phyloP scores from a whole-genome alignment of 73 alveolate genomes.

The Tetrahymena borealis region DNA sequence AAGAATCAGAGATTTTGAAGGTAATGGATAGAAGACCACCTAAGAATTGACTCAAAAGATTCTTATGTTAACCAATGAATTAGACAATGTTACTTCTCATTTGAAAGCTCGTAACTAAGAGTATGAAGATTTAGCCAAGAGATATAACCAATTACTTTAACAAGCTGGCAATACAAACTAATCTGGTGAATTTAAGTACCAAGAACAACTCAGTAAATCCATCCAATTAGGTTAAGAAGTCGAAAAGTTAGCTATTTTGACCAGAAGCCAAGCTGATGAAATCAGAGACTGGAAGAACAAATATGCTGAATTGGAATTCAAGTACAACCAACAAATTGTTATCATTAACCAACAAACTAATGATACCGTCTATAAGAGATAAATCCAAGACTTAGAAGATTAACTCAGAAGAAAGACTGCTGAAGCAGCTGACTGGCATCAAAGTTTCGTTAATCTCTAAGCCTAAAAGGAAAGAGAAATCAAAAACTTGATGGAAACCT shows the following conservation, averaged over 20 bases:
- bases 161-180: background rate
- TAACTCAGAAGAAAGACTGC: background rate
- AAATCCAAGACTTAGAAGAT: background rate
- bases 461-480: background rate
- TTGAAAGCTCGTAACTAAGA: conserved; percentile 1
- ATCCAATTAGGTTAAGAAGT: background rate
- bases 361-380: background rate
- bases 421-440: background rate
- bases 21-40: background rate
- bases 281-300: background rate
- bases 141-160: background rate
- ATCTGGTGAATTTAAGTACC: background rate
- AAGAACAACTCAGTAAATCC: background rate
- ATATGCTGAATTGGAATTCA: background rate
- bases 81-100: background rate
- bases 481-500: background rate
- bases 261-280: background rate
- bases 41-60: background rate
- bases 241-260: background rate
- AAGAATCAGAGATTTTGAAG: background rate
- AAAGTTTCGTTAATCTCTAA: background rate
- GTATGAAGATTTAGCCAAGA: background rate
- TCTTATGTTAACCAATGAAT: background rate
- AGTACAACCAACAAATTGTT: background rate
- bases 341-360: background rate